These are phyloP conservation scores for Xerocomus potaroensis DNA, from an alignment of 768 basidiomycete genomes.

Conservation along the genomic window DNA sequence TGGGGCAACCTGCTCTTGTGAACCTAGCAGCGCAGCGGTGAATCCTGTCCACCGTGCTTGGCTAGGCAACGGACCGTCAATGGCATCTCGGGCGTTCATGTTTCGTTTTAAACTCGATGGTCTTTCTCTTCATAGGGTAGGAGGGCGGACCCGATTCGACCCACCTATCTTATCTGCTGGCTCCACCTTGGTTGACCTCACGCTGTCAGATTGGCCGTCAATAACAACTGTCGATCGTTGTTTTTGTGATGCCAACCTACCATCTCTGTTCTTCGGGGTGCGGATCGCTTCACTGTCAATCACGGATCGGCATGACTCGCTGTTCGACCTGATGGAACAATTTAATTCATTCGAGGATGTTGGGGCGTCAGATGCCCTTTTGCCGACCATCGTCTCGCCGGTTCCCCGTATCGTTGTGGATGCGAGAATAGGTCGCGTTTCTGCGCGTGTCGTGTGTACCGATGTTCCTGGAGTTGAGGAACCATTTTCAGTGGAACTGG, in stretches of 20 bases:
- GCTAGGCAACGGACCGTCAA: conserved; percentile 45
- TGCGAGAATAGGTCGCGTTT: conserved; percentile 46
- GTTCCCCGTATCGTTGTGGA: conserved; percentile 51
- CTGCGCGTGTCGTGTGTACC: conserved; percentile 46
- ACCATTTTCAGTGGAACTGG: conserved; percentile 52
- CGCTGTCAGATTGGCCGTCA: conserved; percentile 59
- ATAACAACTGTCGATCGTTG: conserved; percentile 35
- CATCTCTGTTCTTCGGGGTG: conserved; percentile 47
- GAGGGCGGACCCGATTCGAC: conserved; percentile 27
- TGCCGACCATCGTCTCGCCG: conserved; percentile 31
- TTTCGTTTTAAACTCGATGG: conserved; percentile 41
- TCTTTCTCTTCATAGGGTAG: conserved; percentile 43
- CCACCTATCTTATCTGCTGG: conserved; percentile 34
- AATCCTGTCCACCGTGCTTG: conserved; percentile 47
- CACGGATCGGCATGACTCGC: conserved; percentile 50
- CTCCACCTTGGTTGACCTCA: conserved; percentile 23
- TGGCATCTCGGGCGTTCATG: conserved; percentile 42
- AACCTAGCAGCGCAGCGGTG: conserved; percentile 44
- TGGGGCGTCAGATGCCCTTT: conserved; percentile 10
- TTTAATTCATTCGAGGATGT: conserved; percentile 15
- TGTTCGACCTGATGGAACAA: conserved; percentile 37
- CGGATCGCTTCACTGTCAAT: conserved; percentile 44
- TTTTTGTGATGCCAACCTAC: conserved; percentile 52
- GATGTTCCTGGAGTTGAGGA: conserved; percentile 36
- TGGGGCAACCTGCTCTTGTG: conserved; percentile 37